Evolutionary conservation across 2,329 filamentous ascomycete genomes (phyloP), one percentile per base, ranked within the genome.

Genomic region (Fusarium humuli): DNA sequence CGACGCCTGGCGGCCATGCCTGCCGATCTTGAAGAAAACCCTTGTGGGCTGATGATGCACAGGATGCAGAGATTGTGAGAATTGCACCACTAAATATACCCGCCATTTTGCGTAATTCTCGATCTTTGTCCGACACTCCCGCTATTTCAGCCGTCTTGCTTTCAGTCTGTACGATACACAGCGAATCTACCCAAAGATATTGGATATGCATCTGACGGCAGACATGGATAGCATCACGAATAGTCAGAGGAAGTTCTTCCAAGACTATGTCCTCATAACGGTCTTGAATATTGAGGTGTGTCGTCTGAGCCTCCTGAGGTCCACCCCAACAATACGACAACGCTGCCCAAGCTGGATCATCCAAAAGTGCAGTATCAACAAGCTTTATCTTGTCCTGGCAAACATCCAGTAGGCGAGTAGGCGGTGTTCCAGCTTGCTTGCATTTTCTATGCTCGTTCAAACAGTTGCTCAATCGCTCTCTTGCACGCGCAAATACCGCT

Each of bases 351-450:
- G 18, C 1, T 6, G 44, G 23, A 14, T 13, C 5, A 9, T 27
- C 0, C 2, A 46, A 0, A 3, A 3, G 7, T 6, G 4, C 4
- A 9, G 7, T 10, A 25, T 29, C 11, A 3, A 47, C 25, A 2
- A 46, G 11, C 2, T 7, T 5, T 9, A 4, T 4, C 5, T 14
- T 23, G 4, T 3, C 4, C 4, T 10, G 25, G 2, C 5, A 5
- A 8, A 46, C 25, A 9, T 46, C 25, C 0, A 29, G 11, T 0
- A 46, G 3, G 1, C 44, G 44, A 3, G 44, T 14, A 9, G 44
- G 44, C 4, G 23, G 16, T 4, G 8, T 7, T 6, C 16, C 22
- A 5, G 16, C 12, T 18, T n/a, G 20, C 2, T 13, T 25, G 16
- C 22, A 45, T 4, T 2, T 11, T 7, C 6, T 5, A 10, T 45